phyloP scores from a whole-genome alignment of 371 early-diverging fungal genomes.

The Nematocida ironsii region DNA sequence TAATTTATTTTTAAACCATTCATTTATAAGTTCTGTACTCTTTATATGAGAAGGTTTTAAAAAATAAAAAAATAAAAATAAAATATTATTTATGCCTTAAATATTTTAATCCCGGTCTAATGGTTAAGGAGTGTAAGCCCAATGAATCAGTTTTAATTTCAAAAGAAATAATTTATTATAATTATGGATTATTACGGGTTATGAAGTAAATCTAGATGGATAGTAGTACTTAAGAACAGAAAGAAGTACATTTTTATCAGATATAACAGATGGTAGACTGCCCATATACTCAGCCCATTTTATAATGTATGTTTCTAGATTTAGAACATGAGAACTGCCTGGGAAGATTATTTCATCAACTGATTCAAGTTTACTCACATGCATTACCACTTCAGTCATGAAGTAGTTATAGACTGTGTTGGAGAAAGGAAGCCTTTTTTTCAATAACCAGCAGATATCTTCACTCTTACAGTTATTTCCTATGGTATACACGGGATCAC shows the following conservation, averaged over 20 bases:
- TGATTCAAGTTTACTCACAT: neutral
- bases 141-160: no score
- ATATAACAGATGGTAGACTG: neutral
- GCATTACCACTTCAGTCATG: neutral
- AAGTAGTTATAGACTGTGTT: slow-evolving; percentile 3
- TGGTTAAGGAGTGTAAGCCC: no score
- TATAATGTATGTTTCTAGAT: neutral
- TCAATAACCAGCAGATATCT: neutral
- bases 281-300: neutral
- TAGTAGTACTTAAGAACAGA: neutral
- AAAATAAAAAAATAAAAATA: no score
- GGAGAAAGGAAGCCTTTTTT: neutral
- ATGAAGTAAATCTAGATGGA: neutral
- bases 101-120: no score
- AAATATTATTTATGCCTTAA: no score
- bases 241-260: neutral
- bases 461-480: neutral
- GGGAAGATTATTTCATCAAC: neutral
- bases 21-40: no score
- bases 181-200: no score
- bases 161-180: no score
- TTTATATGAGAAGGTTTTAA: no score
- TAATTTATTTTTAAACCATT: no score
- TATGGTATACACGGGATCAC: neutral
- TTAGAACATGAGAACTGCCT: neutral